A percentile compares a stretch with the other conserved stretches of the same genome.
These are phyloP conservation scores for Scopulariopsis brevicaulis DNA, from an alignment of 2,329 filamentous ascomycete species.

Conservation along the genomic window DNA sequence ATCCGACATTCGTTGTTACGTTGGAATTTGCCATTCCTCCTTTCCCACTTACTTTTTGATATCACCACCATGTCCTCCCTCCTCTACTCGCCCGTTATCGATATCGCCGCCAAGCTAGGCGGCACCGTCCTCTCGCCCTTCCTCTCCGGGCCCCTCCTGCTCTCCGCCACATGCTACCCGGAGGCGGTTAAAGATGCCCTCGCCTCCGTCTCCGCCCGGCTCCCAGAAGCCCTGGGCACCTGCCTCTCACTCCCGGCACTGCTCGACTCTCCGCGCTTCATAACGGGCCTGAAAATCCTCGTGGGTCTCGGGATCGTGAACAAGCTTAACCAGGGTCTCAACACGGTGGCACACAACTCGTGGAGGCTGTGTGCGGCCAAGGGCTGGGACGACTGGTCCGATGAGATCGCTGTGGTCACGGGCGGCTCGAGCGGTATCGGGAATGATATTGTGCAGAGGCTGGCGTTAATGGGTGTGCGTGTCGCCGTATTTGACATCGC, in stretches of 20 bases:
- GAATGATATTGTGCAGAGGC: constrained; percentile 47
- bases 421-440: constrained; percentile 69
- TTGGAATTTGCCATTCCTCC: not conserved
- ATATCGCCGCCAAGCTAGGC: not conserved
- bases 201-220: not conserved
- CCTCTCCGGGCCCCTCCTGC: not conserved
- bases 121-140: not conserved
- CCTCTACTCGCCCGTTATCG: not conserved
- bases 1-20: not conserved
- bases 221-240: not conserved
- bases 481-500: constrained; percentile 60
- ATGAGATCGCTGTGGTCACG: constrained; percentile 62
- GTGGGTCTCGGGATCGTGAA: constrained; percentile 17
- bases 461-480: constrained; percentile 54
- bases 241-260: not conserved
- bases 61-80: not conserved
- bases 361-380: constrained; percentile 16
- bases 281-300: constrained; percentile 11
- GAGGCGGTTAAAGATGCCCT: not conserved
- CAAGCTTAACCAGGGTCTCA: constrained; percentile 17
- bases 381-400: constrained; percentile 49
- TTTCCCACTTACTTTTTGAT: not conserved
- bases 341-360: constrained; percentile 21
- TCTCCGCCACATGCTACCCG: not conserved
- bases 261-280: not conserved